A percentile compares a stretch with the other conserved stretches of the same genome.
Evolutionary conservation across 352 stramenopile genomes (phyloP).

Genomic region (Pythium grandisporangium): DNA sequence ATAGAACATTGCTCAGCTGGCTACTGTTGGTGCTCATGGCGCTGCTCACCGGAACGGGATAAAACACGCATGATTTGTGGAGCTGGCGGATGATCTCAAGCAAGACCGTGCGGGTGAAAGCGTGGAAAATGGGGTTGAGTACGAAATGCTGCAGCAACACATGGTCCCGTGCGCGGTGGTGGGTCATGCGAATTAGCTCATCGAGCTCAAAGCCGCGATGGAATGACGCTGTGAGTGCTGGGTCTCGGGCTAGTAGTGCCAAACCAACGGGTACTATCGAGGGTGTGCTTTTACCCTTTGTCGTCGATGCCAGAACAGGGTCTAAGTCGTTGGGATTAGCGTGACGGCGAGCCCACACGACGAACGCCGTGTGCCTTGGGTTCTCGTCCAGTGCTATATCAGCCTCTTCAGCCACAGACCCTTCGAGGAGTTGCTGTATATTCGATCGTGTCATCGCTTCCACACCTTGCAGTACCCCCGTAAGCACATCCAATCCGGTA

Average conservation of each 20-base stretch:
- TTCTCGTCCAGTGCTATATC: constrained; percentile 42
- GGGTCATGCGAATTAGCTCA: constrained; percentile 30
- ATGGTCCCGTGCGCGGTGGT: constrained; percentile 46
- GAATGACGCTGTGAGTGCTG: constrained; percentile 17
- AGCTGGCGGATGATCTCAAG: constrained; percentile 41
- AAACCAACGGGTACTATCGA: constrained; percentile 11
- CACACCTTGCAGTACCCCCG: constrained; percentile 4
- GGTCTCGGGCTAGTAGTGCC: constrained; percentile 13
- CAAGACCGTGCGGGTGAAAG: constrained; percentile 27
- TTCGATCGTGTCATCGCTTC: not conserved
- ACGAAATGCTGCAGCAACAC: constrained; percentile 28
- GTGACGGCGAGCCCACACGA: constrained; percentile 21
- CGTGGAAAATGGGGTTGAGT: constrained; percentile 48
- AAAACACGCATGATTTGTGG: constrained; percentile 40
- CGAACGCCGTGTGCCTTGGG: constrained; percentile 28
- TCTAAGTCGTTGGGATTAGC: no score
- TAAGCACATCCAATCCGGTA: not conserved
- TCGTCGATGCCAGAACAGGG: no score
- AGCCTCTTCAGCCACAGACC: constrained; percentile 14
- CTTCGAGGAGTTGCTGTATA: constrained; percentile 16
- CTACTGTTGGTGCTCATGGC: constrained; percentile 8
- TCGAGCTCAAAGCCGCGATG: constrained; percentile 33
- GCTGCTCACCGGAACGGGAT: constrained; percentile 2
- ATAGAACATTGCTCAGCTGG: constrained; percentile 23
- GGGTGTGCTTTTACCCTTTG: no score